Percentiles rank a stretch among this genome's conserved stretches.
These are phyloP conservation scores for Penicillium frequentans DNA, from an alignment of 2,329 filamentous ascomycete genomes.

Conservation along the genomic window DNA sequence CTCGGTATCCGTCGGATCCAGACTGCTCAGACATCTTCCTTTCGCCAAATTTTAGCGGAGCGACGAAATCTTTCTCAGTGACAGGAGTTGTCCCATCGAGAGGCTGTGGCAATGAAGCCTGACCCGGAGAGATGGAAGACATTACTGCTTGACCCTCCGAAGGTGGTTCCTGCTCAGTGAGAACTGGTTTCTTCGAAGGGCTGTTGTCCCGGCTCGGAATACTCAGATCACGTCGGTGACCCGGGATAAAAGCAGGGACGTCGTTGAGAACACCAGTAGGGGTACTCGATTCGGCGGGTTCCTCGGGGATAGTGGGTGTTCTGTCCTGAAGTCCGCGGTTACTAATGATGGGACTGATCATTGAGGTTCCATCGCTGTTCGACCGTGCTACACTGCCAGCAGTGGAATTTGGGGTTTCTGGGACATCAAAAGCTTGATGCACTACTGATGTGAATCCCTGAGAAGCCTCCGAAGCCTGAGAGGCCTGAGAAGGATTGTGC, in stretches of 20 bases:
- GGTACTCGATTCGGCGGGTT: conserved; percentile 40
- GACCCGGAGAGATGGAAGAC: conserved; percentile 36
- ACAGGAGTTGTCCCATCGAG: conserved; percentile 5
- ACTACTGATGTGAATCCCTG: conserved; percentile 60
- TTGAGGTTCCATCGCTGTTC: conserved; percentile 62
- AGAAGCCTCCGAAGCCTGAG: conserved; percentile 5
- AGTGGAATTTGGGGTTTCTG: conserved; percentile 54
- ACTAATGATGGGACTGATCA: conserved; percentile 65
- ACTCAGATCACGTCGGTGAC: conserved; percentile 59
- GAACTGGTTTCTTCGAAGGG: conserved; percentile 58
- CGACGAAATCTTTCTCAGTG: conserved; percentile 24
- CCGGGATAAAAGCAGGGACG: conserved; percentile 48
- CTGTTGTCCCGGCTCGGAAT: conserved; percentile 61
- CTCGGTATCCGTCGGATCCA: conserved; percentile 14
- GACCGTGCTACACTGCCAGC: conserved; percentile 58
- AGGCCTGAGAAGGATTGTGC: conserved; percentile 50
- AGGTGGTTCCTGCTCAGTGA: conserved; percentile 47
- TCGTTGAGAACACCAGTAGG: conserved; percentile 20
- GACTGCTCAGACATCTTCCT: conserved; percentile 10
- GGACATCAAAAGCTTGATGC: conserved; percentile 64
- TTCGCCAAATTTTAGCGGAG: conserved; percentile 34
- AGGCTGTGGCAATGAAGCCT: conserved; percentile 10
- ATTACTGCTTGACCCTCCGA: conserved; percentile 48
- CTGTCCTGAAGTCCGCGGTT: conserved; percentile 39
- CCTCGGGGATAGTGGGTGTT: conserved; percentile 59